Evolutionary conservation across 2,329 filamentous ascomycete species (phyloP).

Genomic region (Fusarium redolens): DNA sequence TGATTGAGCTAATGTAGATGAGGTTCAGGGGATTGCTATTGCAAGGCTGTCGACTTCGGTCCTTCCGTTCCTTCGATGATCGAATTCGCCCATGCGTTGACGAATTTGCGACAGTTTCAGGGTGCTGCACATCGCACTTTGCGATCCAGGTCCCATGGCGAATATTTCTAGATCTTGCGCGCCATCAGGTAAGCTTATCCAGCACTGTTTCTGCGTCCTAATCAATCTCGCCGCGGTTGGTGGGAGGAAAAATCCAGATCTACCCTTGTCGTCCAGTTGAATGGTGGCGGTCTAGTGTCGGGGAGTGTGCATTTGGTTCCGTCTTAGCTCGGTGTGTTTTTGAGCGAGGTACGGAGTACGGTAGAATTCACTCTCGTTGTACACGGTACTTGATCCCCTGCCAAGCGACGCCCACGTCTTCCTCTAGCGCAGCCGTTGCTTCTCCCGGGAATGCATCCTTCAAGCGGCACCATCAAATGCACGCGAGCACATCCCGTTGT

Average conservation of each 20-base stretch:
- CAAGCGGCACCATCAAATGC: slow-evolving; percentile 31
- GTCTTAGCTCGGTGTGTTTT: neutral
- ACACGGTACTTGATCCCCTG: slow-evolving; percentile 24
- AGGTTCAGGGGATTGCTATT: neutral
- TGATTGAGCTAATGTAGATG: neutral
- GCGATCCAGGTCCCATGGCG: neutral
- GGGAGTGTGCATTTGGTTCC: slow-evolving; percentile 34
- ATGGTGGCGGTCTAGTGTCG: slow-evolving; percentile 26
- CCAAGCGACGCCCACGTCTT: slow-evolving; percentile 10
- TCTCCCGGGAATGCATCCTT: slow-evolving; percentile 36
- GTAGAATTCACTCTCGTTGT: slow-evolving; percentile 1
- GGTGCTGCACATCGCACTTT: neutral
- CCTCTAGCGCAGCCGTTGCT: slow-evolving; percentile 11
- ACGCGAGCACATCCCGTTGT: slow-evolving; percentile 20
- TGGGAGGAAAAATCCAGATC: slow-evolving; percentile 29
- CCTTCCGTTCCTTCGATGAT: slow-evolving; percentile 33
- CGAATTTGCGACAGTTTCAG: slow-evolving; percentile 30
- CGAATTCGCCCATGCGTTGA: slow-evolving; percentile 19
- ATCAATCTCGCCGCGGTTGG: neutral
- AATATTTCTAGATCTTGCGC: slow-evolving; percentile 20
- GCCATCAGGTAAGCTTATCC: slow-evolving; percentile 8
- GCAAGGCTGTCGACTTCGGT: slow-evolving; percentile 3
- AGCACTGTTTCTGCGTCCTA: neutral
- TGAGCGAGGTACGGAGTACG: neutral
- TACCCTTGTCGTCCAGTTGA: slow-evolving; percentile 27